Evolutionary conservation across 2,329 filamentous ascomycete species (phyloP).

Genomic region (Alternaria sp.): DNA sequence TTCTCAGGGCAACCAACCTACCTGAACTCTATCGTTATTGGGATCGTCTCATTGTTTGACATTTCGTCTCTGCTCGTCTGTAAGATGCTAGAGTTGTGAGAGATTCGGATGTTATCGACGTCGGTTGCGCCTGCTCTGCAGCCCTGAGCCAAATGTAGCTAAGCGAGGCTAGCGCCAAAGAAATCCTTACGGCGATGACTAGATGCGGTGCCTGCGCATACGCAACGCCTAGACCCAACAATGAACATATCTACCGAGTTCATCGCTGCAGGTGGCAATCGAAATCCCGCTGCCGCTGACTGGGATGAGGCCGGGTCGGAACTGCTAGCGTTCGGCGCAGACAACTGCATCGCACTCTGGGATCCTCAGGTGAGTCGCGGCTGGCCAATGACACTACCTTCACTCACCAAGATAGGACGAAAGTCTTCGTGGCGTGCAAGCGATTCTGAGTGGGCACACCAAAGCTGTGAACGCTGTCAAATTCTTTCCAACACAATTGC

Average conservation of each 20-base stretch:
- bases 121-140: slow-evolving; percentile 10
- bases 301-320: slow-evolving; percentile 73
- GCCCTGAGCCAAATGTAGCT: slow-evolving; percentile 2
- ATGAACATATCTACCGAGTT: slow-evolving; percentile 53
- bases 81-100: neutral
- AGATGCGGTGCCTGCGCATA: slow-evolving; percentile 18
- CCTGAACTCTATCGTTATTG: slow-evolving; percentile 78
- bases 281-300: slow-evolving; percentile 87
- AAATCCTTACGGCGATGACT: slow-evolving; percentile 37
- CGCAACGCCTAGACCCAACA: slow-evolving; percentile 22
- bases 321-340: slow-evolving; percentile 84
- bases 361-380: slow-evolving; percentile 70
- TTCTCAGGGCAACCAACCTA: neutral
- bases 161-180: slow-evolving; percentile 43
- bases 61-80: slow-evolving; percentile 23
- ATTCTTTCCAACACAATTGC: slow-evolving; percentile 67
- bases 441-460: slow-evolving; percentile 76
- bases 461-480: slow-evolving; percentile 83
- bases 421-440: slow-evolving; percentile 64
- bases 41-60: slow-evolving; percentile 50
- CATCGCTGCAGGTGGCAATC: slow-evolving; percentile 84
- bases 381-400: neutral
- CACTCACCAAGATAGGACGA: slow-evolving; percentile 48
- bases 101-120: neutral
- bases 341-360: slow-evolving; percentile 90